phyloP scores from a whole-genome alignment of 1,284 basidiomycete species.

The Caloboletus inedulis region DNA sequence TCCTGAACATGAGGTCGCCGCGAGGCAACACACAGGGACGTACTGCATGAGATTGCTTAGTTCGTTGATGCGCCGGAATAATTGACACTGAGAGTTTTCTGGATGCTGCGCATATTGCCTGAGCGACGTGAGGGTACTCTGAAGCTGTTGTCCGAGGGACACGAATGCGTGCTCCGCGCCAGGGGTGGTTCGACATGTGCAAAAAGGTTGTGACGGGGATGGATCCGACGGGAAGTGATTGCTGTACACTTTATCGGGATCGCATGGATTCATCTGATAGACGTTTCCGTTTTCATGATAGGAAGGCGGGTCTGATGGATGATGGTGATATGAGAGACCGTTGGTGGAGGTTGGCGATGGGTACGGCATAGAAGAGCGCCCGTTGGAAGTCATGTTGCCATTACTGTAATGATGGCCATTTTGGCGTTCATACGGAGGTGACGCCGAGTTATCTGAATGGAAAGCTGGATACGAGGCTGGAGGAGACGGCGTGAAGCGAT shows the following conservation, averaged over 20 bases:
- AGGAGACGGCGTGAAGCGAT: slow-evolving; percentile 59
- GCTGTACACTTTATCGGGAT: slow-evolving; percentile 42
- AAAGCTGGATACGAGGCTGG: slow-evolving; percentile 42
- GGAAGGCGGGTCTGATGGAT: slow-evolving; percentile 37
- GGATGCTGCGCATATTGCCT: slow-evolving; percentile 62
- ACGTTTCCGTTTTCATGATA: slow-evolving; percentile 46
- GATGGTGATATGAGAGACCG: slow-evolving; percentile 34
- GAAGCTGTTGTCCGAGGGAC: slow-evolving; percentile 60
- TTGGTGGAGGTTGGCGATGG: slow-evolving; percentile 35
- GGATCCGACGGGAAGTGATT: slow-evolving; percentile 42
- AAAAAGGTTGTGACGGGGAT: slow-evolving; percentile 42
- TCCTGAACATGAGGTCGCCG: slow-evolving; percentile 31
- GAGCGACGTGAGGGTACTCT: slow-evolving; percentile 52
- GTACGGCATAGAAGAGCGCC: slow-evolving; percentile 33
- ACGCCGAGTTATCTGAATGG: slow-evolving; percentile 35
- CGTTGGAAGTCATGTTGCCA: slow-evolving; percentile 31
- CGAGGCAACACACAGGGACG: slow-evolving; percentile 35
- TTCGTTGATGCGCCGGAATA: slow-evolving; percentile 60
- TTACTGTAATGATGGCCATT: slow-evolving; percentile 34
- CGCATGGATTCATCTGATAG: slow-evolving; percentile 45
- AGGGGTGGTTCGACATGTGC: slow-evolving; percentile 63
- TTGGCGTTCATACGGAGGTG: slow-evolving; percentile 35
- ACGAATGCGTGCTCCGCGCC: slow-evolving; percentile 56
- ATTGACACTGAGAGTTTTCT: slow-evolving; percentile 48
- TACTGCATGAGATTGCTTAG: slow-evolving; percentile 66